Evolutionary conservation across 2,329 filamentous ascomycete species (phyloP).

Genomic region (Calonectria pseudoreteaudii): DNA sequence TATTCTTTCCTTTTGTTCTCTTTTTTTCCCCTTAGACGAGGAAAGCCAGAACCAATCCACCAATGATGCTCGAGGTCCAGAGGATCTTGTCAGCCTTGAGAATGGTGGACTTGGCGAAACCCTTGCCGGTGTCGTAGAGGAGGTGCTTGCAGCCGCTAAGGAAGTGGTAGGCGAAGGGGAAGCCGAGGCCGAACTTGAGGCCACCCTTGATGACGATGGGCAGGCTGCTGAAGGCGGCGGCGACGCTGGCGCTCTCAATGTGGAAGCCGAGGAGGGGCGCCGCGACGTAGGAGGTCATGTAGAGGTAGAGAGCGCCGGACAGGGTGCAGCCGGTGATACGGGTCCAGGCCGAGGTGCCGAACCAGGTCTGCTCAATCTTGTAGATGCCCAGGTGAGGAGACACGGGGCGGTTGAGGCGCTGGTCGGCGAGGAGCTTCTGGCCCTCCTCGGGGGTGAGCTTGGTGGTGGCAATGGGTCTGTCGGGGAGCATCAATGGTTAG

Average conservation of each 20-base stretch:
- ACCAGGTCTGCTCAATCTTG: slow-evolving; percentile 87
- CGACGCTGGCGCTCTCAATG: slow-evolving; percentile 69
- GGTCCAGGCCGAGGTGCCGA: slow-evolving; percentile 77
- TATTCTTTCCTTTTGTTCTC: neutral
- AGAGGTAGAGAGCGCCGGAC: slow-evolving; percentile 82
- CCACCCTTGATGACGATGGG: slow-evolving; percentile 70
- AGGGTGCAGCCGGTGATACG: slow-evolving; percentile 85
- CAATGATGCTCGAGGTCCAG: slow-evolving; percentile 59
- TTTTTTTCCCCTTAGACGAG: slow-evolving; percentile 53
- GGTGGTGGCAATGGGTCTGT: slow-evolving; percentile 67
- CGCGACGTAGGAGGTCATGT: slow-evolving; percentile 82
- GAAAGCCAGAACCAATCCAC: slow-evolving; percentile 60
- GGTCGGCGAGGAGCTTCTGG: slow-evolving; percentile 77
- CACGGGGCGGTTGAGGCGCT: slow-evolving; percentile 85
- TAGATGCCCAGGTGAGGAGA: slow-evolving; percentile 90
- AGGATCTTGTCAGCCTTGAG: slow-evolving; percentile 59
- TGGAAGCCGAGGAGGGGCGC: slow-evolving; percentile 78
- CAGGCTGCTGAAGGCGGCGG: slow-evolving; percentile 69
- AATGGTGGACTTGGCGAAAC: slow-evolving; percentile 63
- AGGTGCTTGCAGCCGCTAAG: slow-evolving; percentile 68
- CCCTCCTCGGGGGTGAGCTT: slow-evolving; percentile 66
- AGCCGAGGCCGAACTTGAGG: slow-evolving; percentile 66
- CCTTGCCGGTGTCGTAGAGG: slow-evolving; percentile 62
- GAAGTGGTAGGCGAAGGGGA: slow-evolving; percentile 70
- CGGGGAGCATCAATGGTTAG: too few species aligned